A percentile compares a stretch with the other conserved stretches of the same genome.
Conservation (phyloP, 768 basidiomycete genomes). For the Suillus bovinus region DNA sequence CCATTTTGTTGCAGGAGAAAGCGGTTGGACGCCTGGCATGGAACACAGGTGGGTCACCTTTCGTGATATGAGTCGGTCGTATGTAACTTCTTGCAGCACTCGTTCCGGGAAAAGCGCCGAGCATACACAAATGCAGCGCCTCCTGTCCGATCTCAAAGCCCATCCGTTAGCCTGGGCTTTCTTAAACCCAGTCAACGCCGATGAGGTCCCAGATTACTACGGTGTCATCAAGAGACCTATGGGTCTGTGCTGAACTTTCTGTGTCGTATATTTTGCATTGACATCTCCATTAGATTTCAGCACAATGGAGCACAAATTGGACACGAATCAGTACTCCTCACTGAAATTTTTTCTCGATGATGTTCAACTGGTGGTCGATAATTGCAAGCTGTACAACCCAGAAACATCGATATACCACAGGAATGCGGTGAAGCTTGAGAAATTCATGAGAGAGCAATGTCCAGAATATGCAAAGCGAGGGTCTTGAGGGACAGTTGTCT, state of each 20-base stretch:
- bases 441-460: slow-evolving; percentile 62
- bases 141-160: slow-evolving; percentile 75
- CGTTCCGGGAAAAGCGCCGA: slow-evolving; percentile 56
- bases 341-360: slow-evolving; percentile 77
- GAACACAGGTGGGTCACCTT: slow-evolving; percentile 56
- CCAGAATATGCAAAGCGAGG: slow-evolving; percentile 25
- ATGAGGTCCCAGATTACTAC: slow-evolving; percentile 87
- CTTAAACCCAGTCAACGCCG: slow-evolving; percentile 70
- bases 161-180: slow-evolving; percentile 91
- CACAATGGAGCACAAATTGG: slow-evolving; percentile 90
- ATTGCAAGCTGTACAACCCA: slow-evolving; percentile 87
- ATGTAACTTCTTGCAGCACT: slow-evolving; percentile 26
- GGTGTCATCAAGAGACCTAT: slow-evolving; percentile 89
- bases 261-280: neutral
- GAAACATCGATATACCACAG: slow-evolving; percentile 78
- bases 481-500: slow-evolving; percentile 5
- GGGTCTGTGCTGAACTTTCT: slow-evolving; percentile 56
- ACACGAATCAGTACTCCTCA: slow-evolving; percentile 78
- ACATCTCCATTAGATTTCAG: slow-evolving; percentile 59
- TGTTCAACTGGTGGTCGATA: slow-evolving; percentile 82
- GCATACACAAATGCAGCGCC: slow-evolving; percentile 68
- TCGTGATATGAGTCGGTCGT: slow-evolving; percentile 3
- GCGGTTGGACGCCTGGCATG: slow-evolving; percentile 90
- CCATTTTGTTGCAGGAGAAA: slow-evolving; percentile 59
- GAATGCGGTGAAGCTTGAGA: slow-evolving; percentile 84